Evolutionary conservation across 2,329 filamentous ascomycete species (phyloP), one percentile per base, ranked within the genome.

Genomic region (Xylariaceae sp.): DNA sequence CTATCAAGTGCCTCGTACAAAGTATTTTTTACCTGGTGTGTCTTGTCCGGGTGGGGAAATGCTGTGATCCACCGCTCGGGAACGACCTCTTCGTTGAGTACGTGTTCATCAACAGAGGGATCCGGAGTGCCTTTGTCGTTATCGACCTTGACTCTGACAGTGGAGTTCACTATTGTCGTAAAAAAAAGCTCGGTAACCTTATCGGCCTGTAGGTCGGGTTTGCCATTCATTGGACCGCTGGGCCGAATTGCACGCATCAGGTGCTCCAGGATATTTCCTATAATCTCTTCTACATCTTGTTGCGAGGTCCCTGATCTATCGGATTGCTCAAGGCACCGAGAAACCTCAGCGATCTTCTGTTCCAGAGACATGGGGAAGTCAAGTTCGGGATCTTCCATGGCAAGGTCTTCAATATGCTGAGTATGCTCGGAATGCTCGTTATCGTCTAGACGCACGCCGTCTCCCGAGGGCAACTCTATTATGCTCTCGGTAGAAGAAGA

Each of bases 251-350:
- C 91, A 50, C 89, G 91, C 65, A 94, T 88, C n/a, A 96, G 77
- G 49, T 94, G 87, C 66, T 92, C 91, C 55, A 96, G 83, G 30
- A 96, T 88, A 65, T 92, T 94, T 55, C 90, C 90, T 74, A 96
- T 91, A 45, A 96, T 92, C 71, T 99, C 94, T 9, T 91, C 91
- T 3, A 96, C 92, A 71, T 99, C 94, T 72, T 99, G 91, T 67
- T 99, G 94, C 35, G 89, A 77, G 0, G 79, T 81, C 2, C 79
- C 79, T 7, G 76, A 76, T 34, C 64, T 74, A 60, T 74, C 66
- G 73, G 74, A 64, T 72, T 74, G 63, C 75, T 77, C 30, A 75
- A 72, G 4, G 71, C 77, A 53, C 65, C 73, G 45, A 69, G 70
- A 64, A 0, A 70, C 63, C 12, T 64, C 57, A 6, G 61, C 56